These are phyloP conservation scores for Aspergillus saccharolyticus DNA, from an alignment of 495 filamentous ascomycete species.

Conservation along the genomic window DNA sequence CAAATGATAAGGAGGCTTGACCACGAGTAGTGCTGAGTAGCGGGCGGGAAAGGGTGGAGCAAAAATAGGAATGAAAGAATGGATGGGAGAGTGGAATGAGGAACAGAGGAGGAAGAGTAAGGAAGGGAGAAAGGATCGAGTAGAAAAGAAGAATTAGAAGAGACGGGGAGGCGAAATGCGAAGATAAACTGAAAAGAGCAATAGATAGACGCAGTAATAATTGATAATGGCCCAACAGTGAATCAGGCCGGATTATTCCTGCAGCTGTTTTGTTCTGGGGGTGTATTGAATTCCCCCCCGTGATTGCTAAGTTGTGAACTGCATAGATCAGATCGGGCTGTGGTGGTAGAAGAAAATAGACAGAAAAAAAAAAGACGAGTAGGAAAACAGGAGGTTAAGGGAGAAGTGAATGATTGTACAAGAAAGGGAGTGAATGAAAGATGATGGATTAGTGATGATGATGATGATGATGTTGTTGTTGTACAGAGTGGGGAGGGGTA, in stretches of 20 bases:
- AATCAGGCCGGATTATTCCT: background rate
- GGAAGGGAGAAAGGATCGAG: slow-evolving; percentile 1
- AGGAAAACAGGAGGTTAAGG: slow-evolving; percentile 10
- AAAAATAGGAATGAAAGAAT: slow-evolving; percentile 1
- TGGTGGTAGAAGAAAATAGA: background rate
- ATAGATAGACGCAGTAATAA: slow-evolving; percentile 3
- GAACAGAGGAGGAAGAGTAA: background rate
- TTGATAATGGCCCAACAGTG: slow-evolving; percentile 2
- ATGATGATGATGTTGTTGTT: background rate
- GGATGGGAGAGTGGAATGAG: background rate
- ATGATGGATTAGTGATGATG: no score
- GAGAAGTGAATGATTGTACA: background rate
- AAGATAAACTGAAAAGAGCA: slow-evolving; percentile 1
- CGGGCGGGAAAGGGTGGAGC: background rate
- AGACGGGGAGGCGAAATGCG: slow-evolving; percentile 3
- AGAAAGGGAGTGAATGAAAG: background rate
- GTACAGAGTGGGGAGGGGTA: slow-evolving; percentile 22
- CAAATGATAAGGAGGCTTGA: slow-evolving; percentile 7
- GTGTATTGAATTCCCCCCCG: no score
- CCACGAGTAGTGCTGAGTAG: background rate
- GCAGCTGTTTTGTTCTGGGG: background rate
- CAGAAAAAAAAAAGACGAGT: slow-evolving; percentile 7
- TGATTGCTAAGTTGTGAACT: no score
- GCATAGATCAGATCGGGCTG: no score
- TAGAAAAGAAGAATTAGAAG: slow-evolving; percentile 4